Percentiles rank a stretch among this genome's conserved stretches.
phyloP scores from a whole-genome alignment of 2,329 filamentous ascomycete genomes.

The Trichoderma hamatum region DNA sequence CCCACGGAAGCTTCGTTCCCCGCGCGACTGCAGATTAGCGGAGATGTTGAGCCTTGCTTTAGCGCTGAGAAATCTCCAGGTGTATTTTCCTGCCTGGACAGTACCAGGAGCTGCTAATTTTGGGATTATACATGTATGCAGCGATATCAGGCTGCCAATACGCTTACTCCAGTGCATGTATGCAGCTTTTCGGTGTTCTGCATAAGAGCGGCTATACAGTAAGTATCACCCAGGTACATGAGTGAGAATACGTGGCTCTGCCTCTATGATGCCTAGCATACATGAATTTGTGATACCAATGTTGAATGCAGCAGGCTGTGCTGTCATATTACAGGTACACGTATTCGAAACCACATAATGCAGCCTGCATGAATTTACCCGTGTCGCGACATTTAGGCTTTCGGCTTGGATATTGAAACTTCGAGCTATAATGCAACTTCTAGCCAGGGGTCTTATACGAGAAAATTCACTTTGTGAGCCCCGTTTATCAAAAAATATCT shows the following conservation, averaged over 20 bases:
- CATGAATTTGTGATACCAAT: too few relatives aligned
- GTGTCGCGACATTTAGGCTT: neutral
- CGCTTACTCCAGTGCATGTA: neutral
- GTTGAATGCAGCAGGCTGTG: neutral
- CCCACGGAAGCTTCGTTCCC: conserved; percentile 14
- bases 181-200: neutral
- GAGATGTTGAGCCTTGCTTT: neutral
- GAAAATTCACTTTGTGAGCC: neutral
- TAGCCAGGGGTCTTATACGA: neutral
- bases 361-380: neutral
- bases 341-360: neutral
- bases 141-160: neutral
- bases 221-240: neutral
- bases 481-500: neutral
- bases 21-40: conserved; percentile 1
- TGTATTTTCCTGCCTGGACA: neutral
- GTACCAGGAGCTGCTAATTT: neutral
- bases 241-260: neutral
- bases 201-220: neutral
- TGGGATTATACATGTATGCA: neutral
- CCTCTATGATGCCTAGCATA: neutral
- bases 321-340: neutral
- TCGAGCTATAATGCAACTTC: neutral
- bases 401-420: neutral
- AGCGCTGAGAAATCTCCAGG: neutral